Conservation (phyloP, 352 stramenopile genomes). For the Aphanomyces stellatus region DNA sequence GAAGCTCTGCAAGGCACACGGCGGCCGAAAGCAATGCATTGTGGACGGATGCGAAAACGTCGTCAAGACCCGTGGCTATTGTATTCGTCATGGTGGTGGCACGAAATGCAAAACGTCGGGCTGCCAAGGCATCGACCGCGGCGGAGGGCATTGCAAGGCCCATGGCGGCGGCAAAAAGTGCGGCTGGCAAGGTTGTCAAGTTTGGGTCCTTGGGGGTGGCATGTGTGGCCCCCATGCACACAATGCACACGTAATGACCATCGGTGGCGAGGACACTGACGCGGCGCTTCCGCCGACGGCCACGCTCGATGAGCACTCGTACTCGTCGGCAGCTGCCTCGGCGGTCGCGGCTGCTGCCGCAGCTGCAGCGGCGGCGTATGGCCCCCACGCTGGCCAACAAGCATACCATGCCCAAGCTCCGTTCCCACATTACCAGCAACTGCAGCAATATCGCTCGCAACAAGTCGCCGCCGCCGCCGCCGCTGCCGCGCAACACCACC, state of each 20-base stretch:
- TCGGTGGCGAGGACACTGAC: background rate
- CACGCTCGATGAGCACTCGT: background rate
- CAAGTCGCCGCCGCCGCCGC: background rate
- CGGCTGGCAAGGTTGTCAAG: conserved; percentile 51
- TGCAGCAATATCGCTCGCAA: background rate
- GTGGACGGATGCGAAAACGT: conserved; percentile 73
- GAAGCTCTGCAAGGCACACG: conserved; percentile 77
- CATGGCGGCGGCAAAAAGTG: conserved; percentile 81
- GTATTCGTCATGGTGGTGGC: conserved; percentile 73
- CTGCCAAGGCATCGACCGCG: conserved; percentile 59
- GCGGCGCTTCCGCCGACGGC: background rate
- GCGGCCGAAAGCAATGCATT: conserved; percentile 59
- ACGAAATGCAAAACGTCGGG: conserved; percentile 62
- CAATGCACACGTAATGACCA: background rate
- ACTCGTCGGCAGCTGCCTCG: background rate
- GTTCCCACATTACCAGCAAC: conserved; percentile 6
- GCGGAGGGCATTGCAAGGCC: conserved; percentile 75
- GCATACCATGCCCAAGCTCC: background rate
- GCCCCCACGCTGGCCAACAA: background rate
- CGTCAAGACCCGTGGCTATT: conserved; percentile 76
- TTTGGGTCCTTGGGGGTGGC: conserved; percentile 70
- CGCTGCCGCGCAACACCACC: background rate
- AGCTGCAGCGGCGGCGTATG: too few species aligned
- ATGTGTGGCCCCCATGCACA: conserved; percentile 51
- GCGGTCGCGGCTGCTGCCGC: too few species aligned